Evolutionary conservation across 345 rosid species (phyloP), one percentile per base, ranked within the genome.

Genomic region (Gossypium australe): DNA sequence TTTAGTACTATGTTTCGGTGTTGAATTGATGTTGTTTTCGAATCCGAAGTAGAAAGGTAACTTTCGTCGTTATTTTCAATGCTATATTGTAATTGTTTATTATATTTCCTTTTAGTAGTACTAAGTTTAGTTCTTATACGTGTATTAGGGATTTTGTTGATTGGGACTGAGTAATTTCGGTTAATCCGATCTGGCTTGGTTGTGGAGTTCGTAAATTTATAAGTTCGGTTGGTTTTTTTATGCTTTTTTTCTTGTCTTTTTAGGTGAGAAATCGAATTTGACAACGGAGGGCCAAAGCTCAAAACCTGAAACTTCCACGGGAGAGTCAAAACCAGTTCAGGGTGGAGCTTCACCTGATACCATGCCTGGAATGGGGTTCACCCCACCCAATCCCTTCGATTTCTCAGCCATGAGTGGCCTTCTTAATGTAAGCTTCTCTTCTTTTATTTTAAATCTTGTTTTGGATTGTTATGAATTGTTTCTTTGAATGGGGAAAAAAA

Each of bases 361-460:
- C 25, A 83, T 73, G 49, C 76, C 85, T 25, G 86, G 72, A 57
- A 72, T 85, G 64, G 89, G 47, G 18, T 25, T 86, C 57, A 24
- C 18, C 14, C 44, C 58, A 49, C 77, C 90, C 51, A 91, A 89
- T 81, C 91, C 94, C 27, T 95, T 93, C 67, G 99, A 95, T 85
- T 95, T 95, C 86, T 95, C 99, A 0, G 92, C 84, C n/a, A 89
- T 95, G 94, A 67, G 86, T 71, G 82, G 91, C 77, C 84, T 95
- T 72, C 97, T 95, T 60, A 91, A 91, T 59, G 98, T 95, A 27
- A 83, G 75, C 86, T 53, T 27, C 18, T 51, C 25, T 60, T 29
- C 24, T 76, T 38, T 8, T 66, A 51, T 38, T 49, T 61, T 41
- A 16, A 9, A 11, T 57, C 4, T 64, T 72, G 53, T 61, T 17